Evolutionary conservation across 1,284 basidiomycete genomes (phyloP), one percentile per base, ranked within the genome.

Genomic region (Coriolopsis trogii): DNA sequence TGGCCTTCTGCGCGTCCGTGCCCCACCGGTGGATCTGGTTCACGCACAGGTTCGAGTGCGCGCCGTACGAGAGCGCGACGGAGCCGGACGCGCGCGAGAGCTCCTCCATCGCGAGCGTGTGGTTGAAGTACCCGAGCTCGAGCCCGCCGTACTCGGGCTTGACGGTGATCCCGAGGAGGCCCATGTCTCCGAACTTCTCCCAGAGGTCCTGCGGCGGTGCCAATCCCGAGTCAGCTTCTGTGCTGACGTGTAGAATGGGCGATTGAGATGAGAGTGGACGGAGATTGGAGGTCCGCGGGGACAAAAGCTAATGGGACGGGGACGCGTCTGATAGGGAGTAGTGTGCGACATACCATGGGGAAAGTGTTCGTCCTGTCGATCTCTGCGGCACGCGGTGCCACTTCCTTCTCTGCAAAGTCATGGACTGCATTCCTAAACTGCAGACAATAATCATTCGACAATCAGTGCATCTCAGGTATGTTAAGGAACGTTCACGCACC

Each of bases 101-200:
- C 61, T 92, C 90, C 72, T 97, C 93, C 93, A 96, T 95, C 3
- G 91, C 93, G 40, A 97, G 78, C 2, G 89, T 88, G 69, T 97
- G 94, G 53, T 93, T 84, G 51, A 95, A 79, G 71, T 96, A 97
- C 6, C 91, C 91, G 52, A 91, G 75, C 3, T 78, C 82, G 34
- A 94, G 77, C 4, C 94, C 93, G 18, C 87, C 85, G 63, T 91
- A 91, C 58, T 90, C 77, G 41, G 89, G 80, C 13, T 85, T 81
- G 8, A 90, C 91, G 5, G 94, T 96, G 31, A 96, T 80, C 31
- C 94, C 93, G 15, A 89, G 79, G 16, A 91, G 74, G 21, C 88
- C 87, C 93, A 97, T 95, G 24, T 82, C 78, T 8, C 94, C 93
- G 23, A 96, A 74, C 71, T 94, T 94, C 61, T 87, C 82, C 89